Evolutionary conservation across 768 basidiomycete species (phyloP), one percentile per base, ranked within the genome.

Genomic region (Podaxis mareebaensis): DNA sequence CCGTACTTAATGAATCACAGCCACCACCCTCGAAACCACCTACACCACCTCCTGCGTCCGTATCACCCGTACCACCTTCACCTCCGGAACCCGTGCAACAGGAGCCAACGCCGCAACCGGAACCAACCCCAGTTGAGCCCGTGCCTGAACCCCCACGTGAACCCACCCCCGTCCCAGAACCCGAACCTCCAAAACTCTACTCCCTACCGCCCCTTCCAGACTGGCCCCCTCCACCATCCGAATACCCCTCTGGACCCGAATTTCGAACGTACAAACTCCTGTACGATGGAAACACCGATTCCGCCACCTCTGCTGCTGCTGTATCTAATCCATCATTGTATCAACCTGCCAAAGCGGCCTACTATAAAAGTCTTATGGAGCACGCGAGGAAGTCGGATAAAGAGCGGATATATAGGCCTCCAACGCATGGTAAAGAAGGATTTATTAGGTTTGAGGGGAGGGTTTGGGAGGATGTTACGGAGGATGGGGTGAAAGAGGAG

Each of bases 181-280:
- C 58, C 11, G 51, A 53, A 30, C 60, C 52, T 6, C 77, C 71
- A 53, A 73, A 67, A 65, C 69, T 69, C 0, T 72, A 73, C 40
- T 72, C 73, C 11, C 63, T 73, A 3, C 71, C 72, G 1, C 74
- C 76, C 0, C 71, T 74, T 3, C 87, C 83, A 15, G 74, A 77
- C 2, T 91, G 87, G 86, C 88, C 90, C 0, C 86, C 89, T 1
- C 78, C 81, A 10, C 77, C 74, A 2, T 77, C 79, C 11, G 82
- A 79, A 64, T 84, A 80, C 65, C 80, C 61, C 36, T 51, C 85
- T 0, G 6, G n/a, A 12, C 64, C 74, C 2, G 60, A 68, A n/a
- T 63, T 69, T 7, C 80, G 77, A 64, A 70, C 83, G 24, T 89
- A 82, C 75, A 88, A 84, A 68, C 78, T 92, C 8, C 72, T 91